These are phyloP conservation scores for Chimonanthus salicifolius DNA, from an alignment of 164 flowering plant species.

Conservation along the genomic window DNA sequence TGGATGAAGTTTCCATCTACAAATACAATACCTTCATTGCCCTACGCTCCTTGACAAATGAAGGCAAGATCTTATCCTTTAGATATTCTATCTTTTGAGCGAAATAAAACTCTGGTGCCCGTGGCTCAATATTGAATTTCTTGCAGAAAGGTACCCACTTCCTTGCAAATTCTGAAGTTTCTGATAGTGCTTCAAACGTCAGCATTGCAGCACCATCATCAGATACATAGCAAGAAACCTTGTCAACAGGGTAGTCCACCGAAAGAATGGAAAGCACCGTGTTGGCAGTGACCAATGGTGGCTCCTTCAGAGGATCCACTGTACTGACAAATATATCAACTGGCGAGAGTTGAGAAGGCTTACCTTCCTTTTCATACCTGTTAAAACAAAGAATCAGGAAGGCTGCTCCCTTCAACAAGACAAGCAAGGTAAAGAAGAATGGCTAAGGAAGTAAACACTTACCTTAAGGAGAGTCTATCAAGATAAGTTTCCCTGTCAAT, in stretches of 20 bases:
- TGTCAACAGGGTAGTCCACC: constrained; percentile 91
- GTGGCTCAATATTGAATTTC: constrained; percentile 82
- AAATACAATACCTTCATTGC: constrained; percentile 77
- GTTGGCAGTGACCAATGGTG: constrained; percentile 88
- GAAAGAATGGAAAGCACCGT: constrained; percentile 87
- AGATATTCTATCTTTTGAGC: constrained; percentile 79
- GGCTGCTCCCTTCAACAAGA: background rate
- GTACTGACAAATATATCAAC: constrained; percentile 91
- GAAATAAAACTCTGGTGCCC: constrained; percentile 96
- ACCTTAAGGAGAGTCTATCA: constrained; percentile 58
- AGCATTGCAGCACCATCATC: constrained; percentile 99
- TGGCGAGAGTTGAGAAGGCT: constrained; percentile 76
- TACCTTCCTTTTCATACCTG: constrained; percentile 93
- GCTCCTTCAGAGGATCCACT: constrained; percentile 96
- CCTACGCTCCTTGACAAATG: constrained; percentile 90
- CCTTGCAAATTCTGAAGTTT: constrained; percentile 88
- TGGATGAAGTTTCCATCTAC: background rate
- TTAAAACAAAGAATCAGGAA: background rate
- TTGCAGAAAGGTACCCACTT: constrained; percentile 98
- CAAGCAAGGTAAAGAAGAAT: background rate
- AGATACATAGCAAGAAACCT: constrained; percentile 91
- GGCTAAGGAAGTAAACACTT: constrained; percentile 1
- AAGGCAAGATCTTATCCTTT: constrained; percentile 94
- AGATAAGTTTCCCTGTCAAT: constrained; percentile 66
- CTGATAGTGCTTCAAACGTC: constrained; percentile 82